Conservation (phyloP, 495 filamentous ascomycete genomes). For the Cercophora samala region DNA sequence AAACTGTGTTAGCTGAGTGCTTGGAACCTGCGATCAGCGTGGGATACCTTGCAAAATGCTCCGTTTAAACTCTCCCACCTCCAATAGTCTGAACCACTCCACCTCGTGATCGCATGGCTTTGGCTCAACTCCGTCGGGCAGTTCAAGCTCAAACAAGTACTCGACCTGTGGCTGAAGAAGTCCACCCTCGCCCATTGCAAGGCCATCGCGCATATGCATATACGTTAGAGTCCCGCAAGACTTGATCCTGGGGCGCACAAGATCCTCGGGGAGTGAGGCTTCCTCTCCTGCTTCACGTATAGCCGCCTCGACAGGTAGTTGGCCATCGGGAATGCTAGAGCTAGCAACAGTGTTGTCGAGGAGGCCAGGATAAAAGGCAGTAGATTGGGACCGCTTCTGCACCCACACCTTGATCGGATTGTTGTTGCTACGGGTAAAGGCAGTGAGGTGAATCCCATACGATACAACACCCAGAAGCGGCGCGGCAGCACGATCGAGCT, state of each 20-base stretch:
- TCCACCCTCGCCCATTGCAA: not conserved
- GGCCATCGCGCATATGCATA: not conserved
- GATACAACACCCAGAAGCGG: not conserved
- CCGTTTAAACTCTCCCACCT: not conserved
- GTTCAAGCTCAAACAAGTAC: not conserved
- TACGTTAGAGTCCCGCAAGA: not conserved
- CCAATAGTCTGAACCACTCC: not conserved
- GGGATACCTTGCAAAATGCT: not conserved
- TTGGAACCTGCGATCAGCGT: not conserved
- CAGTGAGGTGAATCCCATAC: not conserved
- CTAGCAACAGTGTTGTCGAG: not conserved
- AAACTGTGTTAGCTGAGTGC: not conserved
- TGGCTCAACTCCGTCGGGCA: not conserved
- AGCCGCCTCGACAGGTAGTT: not conserved
- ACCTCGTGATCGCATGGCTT: not conserved
- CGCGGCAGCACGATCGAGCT: not conserved
- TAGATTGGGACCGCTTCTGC: not conserved
- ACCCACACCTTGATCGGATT: not conserved
- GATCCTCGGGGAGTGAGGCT: not conserved
- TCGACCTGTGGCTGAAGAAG: not conserved
- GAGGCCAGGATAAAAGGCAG: not conserved
- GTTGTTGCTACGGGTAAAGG: not conserved
- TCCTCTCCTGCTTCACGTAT: not conserved
- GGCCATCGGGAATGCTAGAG: not conserved
- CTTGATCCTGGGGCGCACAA: not conserved